phyloP scores from a whole-genome alignment of 352 stramenopile species.

The Elongisporangium senticosum region DNA sequence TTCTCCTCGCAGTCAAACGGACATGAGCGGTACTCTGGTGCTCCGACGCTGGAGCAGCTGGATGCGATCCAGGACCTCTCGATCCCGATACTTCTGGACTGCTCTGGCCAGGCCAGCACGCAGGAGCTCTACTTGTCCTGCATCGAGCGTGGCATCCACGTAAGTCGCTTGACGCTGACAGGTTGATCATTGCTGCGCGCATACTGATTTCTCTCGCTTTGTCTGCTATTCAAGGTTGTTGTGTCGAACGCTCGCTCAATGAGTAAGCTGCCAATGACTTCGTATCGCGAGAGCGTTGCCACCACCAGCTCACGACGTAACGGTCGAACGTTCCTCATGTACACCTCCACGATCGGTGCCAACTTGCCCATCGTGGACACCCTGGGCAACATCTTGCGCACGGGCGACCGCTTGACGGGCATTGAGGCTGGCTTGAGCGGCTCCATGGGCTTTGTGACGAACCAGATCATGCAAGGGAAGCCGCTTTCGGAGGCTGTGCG shows the following conservation, averaged over 20 bases:
- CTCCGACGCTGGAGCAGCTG: slow-evolving; percentile 41
- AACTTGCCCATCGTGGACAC: slow-evolving; percentile 71
- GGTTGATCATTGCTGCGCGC: background rate
- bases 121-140: slow-evolving; percentile 52
- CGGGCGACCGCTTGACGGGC: slow-evolving; percentile 49
- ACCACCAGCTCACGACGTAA: slow-evolving; percentile 22
- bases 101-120: slow-evolving; percentile 47
- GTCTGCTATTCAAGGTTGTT: slow-evolving; percentile 26
- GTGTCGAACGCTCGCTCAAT: slow-evolving; percentile 64
- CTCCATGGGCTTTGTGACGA: slow-evolving; percentile 69
- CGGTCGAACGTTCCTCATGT: slow-evolving; percentile 71
- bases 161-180: background rate
- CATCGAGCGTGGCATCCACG: slow-evolving; percentile 64
- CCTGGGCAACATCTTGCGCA: slow-evolving; percentile 68
- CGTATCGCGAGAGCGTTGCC: slow-evolving; percentile 53
- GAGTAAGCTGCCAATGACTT: slow-evolving; percentile 38
- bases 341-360: slow-evolving; percentile 70
- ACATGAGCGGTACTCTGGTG: slow-evolving; percentile 22
- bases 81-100: slow-evolving; percentile 69
- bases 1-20: slow-evolving; percentile 14
- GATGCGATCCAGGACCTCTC: slow-evolving; percentile 61
- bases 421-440: slow-evolving; percentile 66
- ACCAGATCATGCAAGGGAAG: slow-evolving; percentile 68
- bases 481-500: slow-evolving; percentile 51
- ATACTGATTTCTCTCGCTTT: background rate